Evolutionary conservation across 305 asterid species (phyloP), one percentile per base, ranked within the genome.

Genomic region (Coffea humblotiana): DNA sequence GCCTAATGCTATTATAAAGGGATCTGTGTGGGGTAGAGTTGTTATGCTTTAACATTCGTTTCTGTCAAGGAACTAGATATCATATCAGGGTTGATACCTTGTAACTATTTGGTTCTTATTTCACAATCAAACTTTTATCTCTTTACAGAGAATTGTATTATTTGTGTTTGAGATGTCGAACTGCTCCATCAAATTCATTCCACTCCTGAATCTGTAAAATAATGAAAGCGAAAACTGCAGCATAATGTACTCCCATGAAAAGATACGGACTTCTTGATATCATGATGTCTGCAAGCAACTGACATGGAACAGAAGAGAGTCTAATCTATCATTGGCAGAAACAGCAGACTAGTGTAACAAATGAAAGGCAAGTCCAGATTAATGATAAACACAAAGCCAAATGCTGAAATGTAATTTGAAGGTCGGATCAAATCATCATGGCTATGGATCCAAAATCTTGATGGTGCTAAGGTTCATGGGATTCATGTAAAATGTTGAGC

Each of bases 401-500:
- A 3, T 12, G 40, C 19, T 64, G 37, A 64, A 64, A 19, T 8
- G 40, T 64, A 25, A 10, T 11, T 64, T 29, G 35, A 11, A 5
- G 37, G 15, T 12, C 18, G 43, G 43, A 37, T 37, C 43, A 64
- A 64, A 64, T 64, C 40, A 27, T 64, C 69, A 64, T 27, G 40
- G 19, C 40, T 37, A 64, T 27, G 69, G 29, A 78, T 75, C 82
- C 84, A 80, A 47, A 19, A 76, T 70, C 81, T 74, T 80, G 78
- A 81, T 52, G 47, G 88, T 82, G 80, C 79, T 76, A 25, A 85
- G 85, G 78, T 85, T 85, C 83, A 82, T 82, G 4, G 85, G 88
- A 21, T 58, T 52, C 85, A 85, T 85, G 54, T 76, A 82, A 3
- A 23, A 2, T 65, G 63, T 18, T 1, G 83, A n/a, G 27, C 85